These are phyloP conservation scores for Haematococcus lacustris DNA, from an alignment of 139 green algal species.

Conservation along the genomic window DNA sequence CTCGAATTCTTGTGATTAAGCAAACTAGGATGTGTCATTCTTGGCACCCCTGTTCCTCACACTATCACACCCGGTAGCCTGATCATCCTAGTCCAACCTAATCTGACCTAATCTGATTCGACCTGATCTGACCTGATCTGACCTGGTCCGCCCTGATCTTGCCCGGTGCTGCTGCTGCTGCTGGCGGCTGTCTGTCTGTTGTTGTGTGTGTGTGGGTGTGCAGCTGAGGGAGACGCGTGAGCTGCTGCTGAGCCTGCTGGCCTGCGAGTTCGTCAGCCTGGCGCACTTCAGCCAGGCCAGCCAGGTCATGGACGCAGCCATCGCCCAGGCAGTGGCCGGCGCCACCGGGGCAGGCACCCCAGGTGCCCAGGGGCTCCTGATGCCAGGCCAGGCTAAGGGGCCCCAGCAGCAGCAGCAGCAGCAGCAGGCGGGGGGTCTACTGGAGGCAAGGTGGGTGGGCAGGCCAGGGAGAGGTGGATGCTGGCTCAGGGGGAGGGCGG, in stretches of 20 bases:
- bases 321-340: no score
- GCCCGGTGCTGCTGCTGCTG: background rate
- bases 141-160: background rate
- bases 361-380: no score
- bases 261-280: conserved; percentile 37
- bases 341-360: no score
- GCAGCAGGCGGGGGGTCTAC: no score
- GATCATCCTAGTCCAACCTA: background rate
- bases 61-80: background rate
- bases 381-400: no score
- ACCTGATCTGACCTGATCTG: background rate
- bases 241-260: conserved; percentile 32
- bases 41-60: background rate
- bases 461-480: no score
- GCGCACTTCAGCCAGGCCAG: conserved; percentile 11
- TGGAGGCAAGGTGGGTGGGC: no score
- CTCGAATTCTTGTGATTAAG: background rate
- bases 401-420: no score
- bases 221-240: conserved; percentile 39
- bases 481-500: no score
- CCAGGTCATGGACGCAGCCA: background rate
- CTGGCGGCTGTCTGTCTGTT: background rate
- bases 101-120: background rate
- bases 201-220: background rate
- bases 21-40: background rate